Base-by-base conservation (phyloP, 2,329 filamentous ascomycete genomes). In the Hortaea werneckii region DNA sequence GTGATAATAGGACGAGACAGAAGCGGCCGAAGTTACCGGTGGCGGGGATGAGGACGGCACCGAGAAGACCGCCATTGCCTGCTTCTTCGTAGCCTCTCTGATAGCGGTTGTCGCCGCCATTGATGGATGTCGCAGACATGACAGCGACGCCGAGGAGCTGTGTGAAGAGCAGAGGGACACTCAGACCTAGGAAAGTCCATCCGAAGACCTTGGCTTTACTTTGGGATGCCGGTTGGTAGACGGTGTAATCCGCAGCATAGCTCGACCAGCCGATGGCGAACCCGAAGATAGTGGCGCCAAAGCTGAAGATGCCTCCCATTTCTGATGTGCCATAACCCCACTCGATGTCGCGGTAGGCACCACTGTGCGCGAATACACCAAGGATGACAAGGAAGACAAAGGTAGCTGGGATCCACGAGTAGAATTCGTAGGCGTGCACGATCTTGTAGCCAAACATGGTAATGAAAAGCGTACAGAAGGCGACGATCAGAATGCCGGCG, bases 241-340 rank as follows among this genome's bases (percentile, higher is more conserved):
- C 83, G 20, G 83, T 87, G 63, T 88, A 90, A 59, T 90, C 85
- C 6, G 83, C 81, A 0, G 85, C 83, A 49, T 82, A 85, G 5
- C 76, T 76, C 1, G 82, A 79, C 85, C 86, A 92, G 46, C 85
- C 77, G 1, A 83, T 81, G 12, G 80, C 74, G 59, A 84, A 82
- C 34, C 82, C 78, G 62, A 79, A 82, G 30, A 88, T 70, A 12
- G 81, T 75, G 9, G 80, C 74, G 39, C 79, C 75, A 57, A 84
- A 84, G 46, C 78, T 80, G 40, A 92, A 70, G 37, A 82, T 65
- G 45, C 70, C 60, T 47, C 82, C 76, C 45, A 82, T 65, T 58
- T 87, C 82, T 1, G 71, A 66, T 1, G 59, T 72, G 5, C 83
- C 83, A 1, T 67, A 64, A 6, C 65, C 66, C 70, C 82, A 79